Evolutionary conservation across 495 filamentous ascomycete genomes (phyloP), one percentile per base, ranked within the genome.

Genomic region (Cenococcum geophilum): DNA sequence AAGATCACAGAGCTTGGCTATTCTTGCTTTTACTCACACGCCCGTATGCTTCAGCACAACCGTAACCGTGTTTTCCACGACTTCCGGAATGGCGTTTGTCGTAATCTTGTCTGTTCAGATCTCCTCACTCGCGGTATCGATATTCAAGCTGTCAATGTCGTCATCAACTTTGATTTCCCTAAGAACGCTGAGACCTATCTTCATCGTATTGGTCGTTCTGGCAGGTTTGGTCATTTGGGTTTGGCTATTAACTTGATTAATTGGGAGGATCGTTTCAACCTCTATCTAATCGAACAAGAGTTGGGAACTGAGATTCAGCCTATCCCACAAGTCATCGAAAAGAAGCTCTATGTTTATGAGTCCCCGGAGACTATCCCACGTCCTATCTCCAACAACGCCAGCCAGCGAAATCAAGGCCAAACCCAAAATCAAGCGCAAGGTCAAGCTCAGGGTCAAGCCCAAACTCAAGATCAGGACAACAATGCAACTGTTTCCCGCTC

Each of bases 151-250:
- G 93, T 99, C 65, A 99, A 99, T 67, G 93, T 99, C 52, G 93
- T 99, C 67, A 99, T 99, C 80, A 99, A 99, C 75, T 99, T 99
- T 68, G 93, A 99, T 71, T 99, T 99, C 75, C 93, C 93, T 8
- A 99, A 99, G 79, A 97, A 99, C 69, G 95, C 93, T 22, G 93
- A 99, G 75, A 99, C 93, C 0, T 99, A 99, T 72, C 89, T 99
- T 22, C 93, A 99, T 76, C 91, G 93, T 63, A 97, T 99, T 73
- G 93, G 93, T 74, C 88, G 93, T 66, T 99, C 93, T 45, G 93
- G 93, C 59, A 89, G 93, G 58, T 99, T 96, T 71, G 93, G 93
- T 58, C 93, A 99, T 76, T 80, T 97, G 71, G 93, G 93, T 78
- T 79, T 99, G 65, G 93, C 93, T 54, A 99, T 99, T 74, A 99